These are phyloP conservation scores for Epichloe sylvatica DNA, from an alignment of 2,329 filamentous ascomycete species.

Conservation along the genomic window DNA sequence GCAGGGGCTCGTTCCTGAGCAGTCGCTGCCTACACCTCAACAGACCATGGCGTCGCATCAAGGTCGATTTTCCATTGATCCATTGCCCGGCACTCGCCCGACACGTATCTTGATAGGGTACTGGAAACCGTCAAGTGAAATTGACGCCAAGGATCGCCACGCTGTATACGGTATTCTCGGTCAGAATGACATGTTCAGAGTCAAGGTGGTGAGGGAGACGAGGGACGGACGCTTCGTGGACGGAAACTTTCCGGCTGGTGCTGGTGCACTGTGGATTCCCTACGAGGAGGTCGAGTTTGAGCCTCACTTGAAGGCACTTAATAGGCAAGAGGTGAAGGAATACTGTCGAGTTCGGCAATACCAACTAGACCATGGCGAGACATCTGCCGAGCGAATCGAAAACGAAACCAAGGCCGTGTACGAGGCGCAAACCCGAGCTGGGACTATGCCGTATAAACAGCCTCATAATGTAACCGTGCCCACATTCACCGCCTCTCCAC, in stretches of 20 bases:
- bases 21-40: conserved; percentile 10
- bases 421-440: conserved; percentile 34
- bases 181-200: conserved; percentile 49
- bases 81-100: conserved; percentile 38
- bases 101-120: conserved; percentile 45
- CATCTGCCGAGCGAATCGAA: conserved; percentile 27
- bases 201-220: conserved; percentile 47
- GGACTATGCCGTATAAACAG: conserved; percentile 16
- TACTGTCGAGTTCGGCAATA: conserved; percentile 47
- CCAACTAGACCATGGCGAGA: conserved; percentile 42
- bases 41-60: conserved; percentile 10
- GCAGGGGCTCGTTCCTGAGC: conserved; percentile 3
- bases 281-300: conserved; percentile 50
- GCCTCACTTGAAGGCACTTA: conserved; percentile 36
- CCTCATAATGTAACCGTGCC: conserved; percentile 8
- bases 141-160: conserved; percentile 36
- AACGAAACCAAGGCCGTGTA: conserved; percentile 40
- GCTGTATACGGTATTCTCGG: conserved; percentile 50
- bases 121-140: conserved; percentile 42
- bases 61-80: conserved; percentile 19
- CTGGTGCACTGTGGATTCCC: conserved; percentile 47
- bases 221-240: conserved; percentile 43
- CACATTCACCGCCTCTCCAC: conserved; percentile 13
- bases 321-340: conserved; percentile 45
- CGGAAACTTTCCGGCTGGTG: conserved; percentile 46